Evolutionary conservation across 2,329 filamentous ascomycete species (phyloP), one percentile per base, ranked within the genome.

Genomic region (Arthroderma sp.): DNA sequence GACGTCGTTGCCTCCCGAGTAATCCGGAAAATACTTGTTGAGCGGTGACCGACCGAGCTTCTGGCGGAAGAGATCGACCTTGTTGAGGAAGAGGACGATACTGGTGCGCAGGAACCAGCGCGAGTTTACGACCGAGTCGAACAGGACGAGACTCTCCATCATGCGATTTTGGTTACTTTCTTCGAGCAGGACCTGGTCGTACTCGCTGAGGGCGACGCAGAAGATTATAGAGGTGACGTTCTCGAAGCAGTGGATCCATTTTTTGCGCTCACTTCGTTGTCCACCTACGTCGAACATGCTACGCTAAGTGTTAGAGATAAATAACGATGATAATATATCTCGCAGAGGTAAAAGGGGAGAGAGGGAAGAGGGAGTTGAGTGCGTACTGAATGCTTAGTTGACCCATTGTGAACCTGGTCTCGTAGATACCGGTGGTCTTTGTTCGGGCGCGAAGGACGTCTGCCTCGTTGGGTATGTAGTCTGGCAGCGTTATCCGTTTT

Each of bases 201-300:
- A 98, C 74, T 98, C 93, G 76, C 91, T 97, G 65, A 98, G 76
- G 15, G 93, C 93, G 61, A 98, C 93, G 69, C 93, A 98, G 74
- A 98, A 98, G 65, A 98, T 98, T 72, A 98, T 98, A 2, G 93
- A 97, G 44, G 93, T 98, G 66, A 98, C 93, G 66, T 97, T 97
- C 73, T 98, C 93, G 72, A 98, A 98, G 76, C 93, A 98, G 75
- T 98, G 93, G 69, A 98, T 98, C 93, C 93, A 98, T 77, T 98
- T 98, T 79, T 98, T 98, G 61, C 93, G 83, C 74, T 98, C 93
- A 72, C 91, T 97, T 69, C 93, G 80, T 74, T 98, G 93, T 23
- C 93, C 93, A 61, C 93, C 93, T 3, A 98, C 93, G 71, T 98
- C 93, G 70, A 98, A 98, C 93, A 98, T 98, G 76, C 91, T 97